Percentiles rank a stretch among this genome's conserved stretches.
phyloP scores from a whole-genome alignment of 257 asterid species.

The Nicotiana undulata region DNA sequence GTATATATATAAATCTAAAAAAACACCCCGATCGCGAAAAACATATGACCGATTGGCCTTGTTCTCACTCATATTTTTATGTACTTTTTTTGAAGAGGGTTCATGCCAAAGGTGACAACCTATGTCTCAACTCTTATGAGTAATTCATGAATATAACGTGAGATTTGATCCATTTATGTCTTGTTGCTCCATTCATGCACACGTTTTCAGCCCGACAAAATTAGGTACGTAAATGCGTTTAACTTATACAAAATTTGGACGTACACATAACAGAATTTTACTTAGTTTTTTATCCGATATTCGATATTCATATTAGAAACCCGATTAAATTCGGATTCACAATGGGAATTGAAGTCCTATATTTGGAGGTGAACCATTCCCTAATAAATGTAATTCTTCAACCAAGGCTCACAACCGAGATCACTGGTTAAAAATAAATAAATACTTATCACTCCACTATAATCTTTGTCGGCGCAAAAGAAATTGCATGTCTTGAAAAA shows the following conservation, averaged over 20 bases:
- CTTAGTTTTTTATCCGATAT: too few relatives aligned
- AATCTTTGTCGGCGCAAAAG: not conserved
- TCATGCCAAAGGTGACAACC: not conserved
- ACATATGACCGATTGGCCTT: too few relatives aligned
- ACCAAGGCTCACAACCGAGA: too few relatives aligned
- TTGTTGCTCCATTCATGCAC: not conserved
- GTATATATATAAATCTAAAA: too few relatives aligned
- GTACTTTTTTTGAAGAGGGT: not conserved
- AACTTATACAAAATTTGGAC: not conserved
- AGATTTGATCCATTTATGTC: not conserved
- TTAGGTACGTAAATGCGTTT: not conserved
- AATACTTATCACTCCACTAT: too few relatives aligned
- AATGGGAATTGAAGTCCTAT: too few relatives aligned
- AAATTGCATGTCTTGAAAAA: not conserved
- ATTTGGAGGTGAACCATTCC: too few relatives aligned
- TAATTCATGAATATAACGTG: not conserved
- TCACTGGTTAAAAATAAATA: too few relatives aligned
- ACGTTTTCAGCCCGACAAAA: not conserved
- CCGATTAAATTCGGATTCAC: too few relatives aligned
- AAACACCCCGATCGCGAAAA: too few relatives aligned
- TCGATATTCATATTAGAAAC: too few relatives aligned
- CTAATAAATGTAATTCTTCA: too few relatives aligned
- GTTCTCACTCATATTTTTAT: not conserved
- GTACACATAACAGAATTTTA: not conserved
- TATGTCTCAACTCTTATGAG: not conserved